Base-by-base conservation (phyloP, 768 basidiomycete species). In the Tricholoma matsutake region DNA sequence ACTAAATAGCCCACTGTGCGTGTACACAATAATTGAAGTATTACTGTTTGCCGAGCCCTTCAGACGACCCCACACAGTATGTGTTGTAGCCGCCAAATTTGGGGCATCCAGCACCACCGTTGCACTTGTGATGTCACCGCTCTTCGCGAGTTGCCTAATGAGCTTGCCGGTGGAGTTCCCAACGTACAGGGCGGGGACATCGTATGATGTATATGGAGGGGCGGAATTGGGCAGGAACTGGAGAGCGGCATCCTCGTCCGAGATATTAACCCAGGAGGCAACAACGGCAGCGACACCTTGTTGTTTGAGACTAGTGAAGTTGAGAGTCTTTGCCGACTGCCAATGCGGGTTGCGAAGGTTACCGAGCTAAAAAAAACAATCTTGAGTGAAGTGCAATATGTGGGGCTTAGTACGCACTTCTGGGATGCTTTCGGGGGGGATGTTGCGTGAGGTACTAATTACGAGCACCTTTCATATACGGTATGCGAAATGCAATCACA, bases 81-180 rank as follows among this genome's bases (percentile, higher is more conserved):
- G 51, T 11, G 64, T 67, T 0, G 63, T 47, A 0, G 70, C 68
- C 43, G 59, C 58, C 22, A 58, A 54, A 54, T 66, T 71, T 2
- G 72, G 72, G 6, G 72, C 72, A 60, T 73, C 71, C 35, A 73
- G 60, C 5, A 73, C 71, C 10, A 73, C 64, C 10, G 72, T 72
- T 11, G 72, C 72, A 14, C 43, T 66, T 8, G 60, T 59, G 18
- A 72, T 67, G 49, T 67, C 49, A 10, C 60, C 66, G 7, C 49
- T 52, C 29, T 53, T 31, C 6, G 71, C 57, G 32, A 73, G 59
- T 14, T 59, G n/a, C 25, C 72, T 65, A 28, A 73, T 70, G 6
- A 67, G 57, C 43, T 69, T 64, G 29, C 72, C 72, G 0, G 72
- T 73, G 13, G 70, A 69, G 49, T 70, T 69, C 1, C 72, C 70